Evolutionary conservation across 2,329 filamentous ascomycete genomes (phyloP), one percentile per base, ranked within the genome.

Genomic region (Colletotrichum caudatum): DNA sequence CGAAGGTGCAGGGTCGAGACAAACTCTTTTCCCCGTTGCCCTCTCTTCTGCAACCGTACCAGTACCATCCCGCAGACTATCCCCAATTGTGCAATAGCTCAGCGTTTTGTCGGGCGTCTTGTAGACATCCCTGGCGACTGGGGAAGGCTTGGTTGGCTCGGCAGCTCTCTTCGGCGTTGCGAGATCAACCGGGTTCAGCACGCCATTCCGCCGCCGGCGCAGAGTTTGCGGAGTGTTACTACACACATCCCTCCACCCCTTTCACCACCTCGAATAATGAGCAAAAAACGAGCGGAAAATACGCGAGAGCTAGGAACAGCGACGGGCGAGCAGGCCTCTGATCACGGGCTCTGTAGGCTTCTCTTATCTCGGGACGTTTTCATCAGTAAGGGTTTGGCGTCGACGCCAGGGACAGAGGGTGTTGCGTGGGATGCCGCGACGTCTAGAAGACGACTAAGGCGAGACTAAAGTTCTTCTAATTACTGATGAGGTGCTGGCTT

Each of bases 171-270:
- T 48, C 26, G 57, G 46, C n/a, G 54, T 58, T 69, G 66, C 69
- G 69, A 72, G 69, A 69, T 72, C 69, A 59, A 35, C 59, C 53
- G 48, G 59, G 65, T 37, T 64, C 69, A 72, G 65, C 69, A 72
- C 69, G 69, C 41, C 69, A 72, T 72, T 60, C 69, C 59, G 69
- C 60, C 56, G 65, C 57, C 65, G 59, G 65, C 54, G 59, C 65
- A 69, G 59, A 9, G 54, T 29, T 64, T 39, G 48, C 59, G n/a
- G n/a, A 50, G 37, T 69, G 67, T n/a, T 58, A 58, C 64, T 46
- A 23, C 29, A 12, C 51, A 8, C 29, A n/a, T 35, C 20, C 11
- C 26, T 16, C 51, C 26, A 54, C 7, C 6, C 26, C 11, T 16
- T 41, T 23, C 23, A 44, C 14, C 29, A 41, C 20, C 41, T 11